Base-by-base conservation (phyloP, 371 early-diverging fungal species). In the Mycotypha africana region DNA sequence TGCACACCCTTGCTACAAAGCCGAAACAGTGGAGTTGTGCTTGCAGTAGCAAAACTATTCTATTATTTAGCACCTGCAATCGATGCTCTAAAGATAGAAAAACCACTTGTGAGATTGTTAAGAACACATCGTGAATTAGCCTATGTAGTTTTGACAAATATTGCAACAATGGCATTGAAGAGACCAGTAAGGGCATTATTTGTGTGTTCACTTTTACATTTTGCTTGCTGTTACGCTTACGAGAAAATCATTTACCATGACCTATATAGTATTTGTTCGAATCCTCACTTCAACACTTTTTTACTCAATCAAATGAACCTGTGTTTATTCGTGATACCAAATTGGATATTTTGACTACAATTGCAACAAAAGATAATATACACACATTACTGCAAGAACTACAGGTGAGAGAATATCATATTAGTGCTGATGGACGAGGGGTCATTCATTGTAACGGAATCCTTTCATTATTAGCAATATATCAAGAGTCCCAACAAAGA, bases 21-120 rank as follows among this genome's bases (percentile, higher is more conserved):
- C 58, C 78, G 89, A 36, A 95, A 92, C 58, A 82, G 88, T 51
- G 85, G 91, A 16, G 88, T 95, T 19, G 91, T 93, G 0, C 62
- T 94, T 45, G 77, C 85, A 1, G 91, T 86, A 3, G 81, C 84
- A 0, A 76, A 85, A 26, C 57, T 90, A 8, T 79, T 77, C 49
- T 84, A 78, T 49, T 84, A 90, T 64, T 49, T 90, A 26, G 91
- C 89, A 12, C 89, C 92, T 1, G 65, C 62, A 1, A 50, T 62
- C 8, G 76, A 82, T 31, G 77, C 84, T 23, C 60, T 65, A 15
- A 75, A 75, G 39, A 67, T 92, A 14, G 84, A 77, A 25, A 81
- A 75, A 38, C 84, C 95, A 1, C 72, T 95, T 5, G 76, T 92
- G 16, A 83, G 93, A 16, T 56, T 93, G 23, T 61, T 93, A 38